Conservation (phyloP, 495 filamentous ascomycete genomes). For the Penicillium atrosanguineum region DNA sequence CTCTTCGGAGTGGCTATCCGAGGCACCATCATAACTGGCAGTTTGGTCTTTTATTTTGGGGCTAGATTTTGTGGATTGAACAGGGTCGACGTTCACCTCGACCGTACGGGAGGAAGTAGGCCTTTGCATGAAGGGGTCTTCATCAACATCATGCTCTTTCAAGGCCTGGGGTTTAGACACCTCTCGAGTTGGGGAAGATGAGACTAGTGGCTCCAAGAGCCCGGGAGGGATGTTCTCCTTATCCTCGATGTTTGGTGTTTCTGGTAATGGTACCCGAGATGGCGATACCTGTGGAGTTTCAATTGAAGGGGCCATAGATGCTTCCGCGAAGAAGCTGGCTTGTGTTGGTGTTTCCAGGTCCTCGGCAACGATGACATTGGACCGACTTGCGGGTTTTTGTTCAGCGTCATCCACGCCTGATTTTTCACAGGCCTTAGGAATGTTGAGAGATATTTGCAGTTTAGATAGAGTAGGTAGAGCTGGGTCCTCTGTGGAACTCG, state of each 20-base stretch:
- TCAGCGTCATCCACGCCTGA: background rate
- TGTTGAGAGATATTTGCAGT: background rate
- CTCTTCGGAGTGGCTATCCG: background rate
- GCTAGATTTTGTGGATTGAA: background rate
- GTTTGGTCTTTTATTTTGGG: background rate
- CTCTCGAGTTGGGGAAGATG: slow-evolving; percentile 1
- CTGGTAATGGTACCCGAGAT: slow-evolving; percentile 6
- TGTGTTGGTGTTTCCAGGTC: slow-evolving; percentile 19
- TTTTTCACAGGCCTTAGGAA: background rate
- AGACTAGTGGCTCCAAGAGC: slow-evolving; percentile 1
- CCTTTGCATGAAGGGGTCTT: slow-evolving; percentile 5
- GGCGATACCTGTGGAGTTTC: slow-evolving; percentile 2
- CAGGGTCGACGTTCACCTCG: background rate
- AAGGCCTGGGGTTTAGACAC: slow-evolving; percentile 4
- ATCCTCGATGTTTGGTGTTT: slow-evolving; percentile 7
- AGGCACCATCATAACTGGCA: background rate
- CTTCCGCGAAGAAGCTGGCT: background rate
- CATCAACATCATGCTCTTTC: slow-evolving; percentile 9
- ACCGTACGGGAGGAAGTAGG: background rate
- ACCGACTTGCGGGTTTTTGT: background rate
- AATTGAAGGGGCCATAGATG: background rate
- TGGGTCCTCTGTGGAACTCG: background rate
- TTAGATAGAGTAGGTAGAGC: background rate
- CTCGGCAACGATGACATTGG: slow-evolving; percentile 5
- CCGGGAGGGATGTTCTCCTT: slow-evolving; percentile 23